These are phyloP conservation scores for Linnemannia zychae DNA, from an alignment of 192 early-diverging fungal genomes.

Conservation along the genomic window DNA sequence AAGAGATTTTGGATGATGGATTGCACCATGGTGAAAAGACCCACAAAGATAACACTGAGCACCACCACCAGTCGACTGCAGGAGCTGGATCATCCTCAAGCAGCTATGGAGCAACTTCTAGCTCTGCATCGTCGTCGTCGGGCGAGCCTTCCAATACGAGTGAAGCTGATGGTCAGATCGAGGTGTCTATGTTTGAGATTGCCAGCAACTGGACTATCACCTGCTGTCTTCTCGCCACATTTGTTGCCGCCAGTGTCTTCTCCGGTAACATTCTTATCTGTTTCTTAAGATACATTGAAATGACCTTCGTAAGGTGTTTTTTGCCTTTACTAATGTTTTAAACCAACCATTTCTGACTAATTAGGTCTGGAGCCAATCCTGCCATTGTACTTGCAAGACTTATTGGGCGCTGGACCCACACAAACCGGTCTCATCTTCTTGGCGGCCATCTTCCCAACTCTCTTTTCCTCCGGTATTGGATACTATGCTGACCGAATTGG, in stretches of 20 bases:
- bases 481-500: conserved; percentile 63
- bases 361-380: conserved; percentile 70
- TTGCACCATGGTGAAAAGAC: conserved; percentile 16
- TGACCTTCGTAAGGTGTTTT: too few species aligned
- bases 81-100: background rate
- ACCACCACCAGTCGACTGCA: background rate
- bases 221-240: conserved; percentile 58
- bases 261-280: conserved; percentile 44
- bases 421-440: conserved; percentile 73
- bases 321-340: too few species aligned
- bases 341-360: too few species aligned
- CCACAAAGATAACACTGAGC: background rate
- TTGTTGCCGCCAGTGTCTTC: conserved; percentile 65
- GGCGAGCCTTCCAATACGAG: background rate
- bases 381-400: conserved; percentile 62
- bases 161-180: background rate
- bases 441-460: conserved; percentile 77
- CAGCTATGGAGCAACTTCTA: conserved; percentile 17
- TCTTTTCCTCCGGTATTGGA: conserved; percentile 71
- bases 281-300: background rate
- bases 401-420: conserved; percentile 54
- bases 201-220: conserved; percentile 62
- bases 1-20: conserved; percentile 48
- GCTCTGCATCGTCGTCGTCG: background rate
- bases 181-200: conserved; percentile 60